Conservation (phyloP, 257 asterid genomes). For the Solanum pinnatisectum region DNA sequence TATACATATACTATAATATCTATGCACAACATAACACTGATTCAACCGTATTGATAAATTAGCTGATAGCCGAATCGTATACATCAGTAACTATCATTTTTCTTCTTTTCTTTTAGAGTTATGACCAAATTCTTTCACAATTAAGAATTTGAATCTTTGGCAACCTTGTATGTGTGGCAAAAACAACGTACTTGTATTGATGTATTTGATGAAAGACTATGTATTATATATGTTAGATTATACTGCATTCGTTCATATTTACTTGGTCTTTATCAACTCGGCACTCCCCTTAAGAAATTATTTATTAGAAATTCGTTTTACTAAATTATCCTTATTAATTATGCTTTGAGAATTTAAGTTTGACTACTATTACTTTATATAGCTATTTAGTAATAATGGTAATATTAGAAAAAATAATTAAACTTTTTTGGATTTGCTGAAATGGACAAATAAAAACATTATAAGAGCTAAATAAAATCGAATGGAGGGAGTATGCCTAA, state of each 20-base stretch:
- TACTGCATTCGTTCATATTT: background rate
- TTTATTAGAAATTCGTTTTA: too few species aligned
- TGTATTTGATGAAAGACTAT: background rate
- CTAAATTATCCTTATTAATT: too few species aligned
- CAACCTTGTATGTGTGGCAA: background rate
- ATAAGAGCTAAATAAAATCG: background rate
- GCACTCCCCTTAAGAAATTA: too few species aligned
- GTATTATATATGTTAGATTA: background rate
- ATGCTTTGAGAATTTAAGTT: too few species aligned
- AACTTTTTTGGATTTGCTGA: background rate
- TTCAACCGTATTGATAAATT: too few species aligned
- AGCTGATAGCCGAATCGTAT: too few species aligned
- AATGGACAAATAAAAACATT: background rate
- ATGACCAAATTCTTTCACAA: background rate
- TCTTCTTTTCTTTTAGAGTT: too few species aligned
- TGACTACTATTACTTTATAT: background rate
- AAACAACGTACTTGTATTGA: background rate
- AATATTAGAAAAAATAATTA: background rate
- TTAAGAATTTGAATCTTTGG: background rate
- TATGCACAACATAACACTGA: too few species aligned
- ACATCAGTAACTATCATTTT: too few species aligned
- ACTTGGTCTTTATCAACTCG: too few species aligned
- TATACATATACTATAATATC: too few species aligned
- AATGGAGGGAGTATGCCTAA: background rate
- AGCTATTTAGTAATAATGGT: background rate